Evolutionary conservation across 148 eudicot genomes (phyloP), one percentile per base, ranked within the genome.

Genomic region (Rhododendron mucronatum): DNA sequence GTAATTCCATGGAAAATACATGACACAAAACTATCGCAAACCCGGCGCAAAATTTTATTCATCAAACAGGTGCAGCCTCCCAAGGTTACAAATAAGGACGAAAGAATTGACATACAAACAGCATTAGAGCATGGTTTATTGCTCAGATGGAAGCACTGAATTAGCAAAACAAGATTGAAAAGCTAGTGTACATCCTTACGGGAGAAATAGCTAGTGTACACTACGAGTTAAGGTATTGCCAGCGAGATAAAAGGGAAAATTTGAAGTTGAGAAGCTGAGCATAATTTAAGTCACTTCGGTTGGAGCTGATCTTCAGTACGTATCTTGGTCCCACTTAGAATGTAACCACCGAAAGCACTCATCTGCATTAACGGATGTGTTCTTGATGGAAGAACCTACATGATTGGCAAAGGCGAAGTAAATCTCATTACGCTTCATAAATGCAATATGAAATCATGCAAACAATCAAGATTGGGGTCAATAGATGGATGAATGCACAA

Each of bases 291-390:
- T 65, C 80, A 87, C 80, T 84, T 84, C 16, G 20, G 78, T 78
- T 88, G 85, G 82, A 57, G 71, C 81, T 85, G 84, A 61, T 88
- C 91, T 35, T 18, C 59, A 80, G 82, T 80, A 79, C 89, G 90
- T 81, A 93, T 92, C 88, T 90, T 91, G 20, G 94, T 97, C 41
- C 99, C 99, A 21, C 94, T 95, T 18, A 95, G 89, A 78, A 97
- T 89, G 63, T 95, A 97, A 55, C 99, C 98, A 84, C 99, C 98
- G 84, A 89, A 92, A 41, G 95, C 94, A 79, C 95, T 95, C 99
- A 94, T 97, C 90, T 95, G 98, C 99, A 97, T 97, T 81, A 88
- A 93, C 23, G 99, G 99, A 88, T 97, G 99, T 26, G 99, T 93
- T 93, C 99, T 95, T 67, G 96, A 95, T 50, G 98, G 98, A 87